Conservation (phyloP, 2,329 filamentous ascomycete genomes). For the Esteya vermicola region DNA sequence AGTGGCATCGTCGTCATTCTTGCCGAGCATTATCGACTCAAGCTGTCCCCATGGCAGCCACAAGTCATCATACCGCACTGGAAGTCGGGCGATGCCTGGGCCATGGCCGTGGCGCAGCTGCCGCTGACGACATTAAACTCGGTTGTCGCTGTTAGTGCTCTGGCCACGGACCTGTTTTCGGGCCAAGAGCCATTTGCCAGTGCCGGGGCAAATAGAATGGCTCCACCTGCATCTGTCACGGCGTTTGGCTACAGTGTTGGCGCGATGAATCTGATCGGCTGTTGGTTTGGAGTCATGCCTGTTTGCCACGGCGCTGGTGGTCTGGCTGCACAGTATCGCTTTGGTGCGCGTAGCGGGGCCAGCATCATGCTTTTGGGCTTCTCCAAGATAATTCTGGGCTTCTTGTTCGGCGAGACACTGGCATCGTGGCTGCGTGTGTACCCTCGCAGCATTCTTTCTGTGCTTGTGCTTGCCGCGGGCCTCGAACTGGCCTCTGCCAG, state of each 20-base stretch:
- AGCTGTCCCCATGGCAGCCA: conserved; percentile 46
- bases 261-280: conserved; percentile 68
- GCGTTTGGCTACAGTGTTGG: conserved; percentile 70
- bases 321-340: conserved; percentile 78
- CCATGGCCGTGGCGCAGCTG: conserved; percentile 68
- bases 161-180: conserved; percentile 65
- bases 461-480: conserved; percentile 84
- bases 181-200: too few species aligned
- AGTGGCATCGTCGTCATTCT: conserved; percentile 52
- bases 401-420: conserved; percentile 63
- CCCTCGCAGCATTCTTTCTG: conserved; percentile 61
- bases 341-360: conserved; percentile 77
- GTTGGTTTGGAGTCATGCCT: conserved; percentile 92
- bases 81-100: conserved; percentile 23
- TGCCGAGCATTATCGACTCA: conserved; percentile 14
- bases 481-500: conserved; percentile 78
- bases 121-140: conserved; percentile 89
- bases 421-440: conserved; percentile 56
- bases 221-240: conserved; percentile 40
- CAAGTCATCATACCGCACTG: conserved; percentile 27
- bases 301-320: conserved; percentile 89
- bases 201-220: too few species aligned
- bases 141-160: conserved; percentile 70
- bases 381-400: conserved; percentile 61
- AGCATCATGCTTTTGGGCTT: conserved; percentile 68